A percentile compares a stretch with the other conserved stretches of the same genome.
Conservation (phyloP, 2,329 filamentous ascomycete species). For the Diaporthe sp. region DNA sequence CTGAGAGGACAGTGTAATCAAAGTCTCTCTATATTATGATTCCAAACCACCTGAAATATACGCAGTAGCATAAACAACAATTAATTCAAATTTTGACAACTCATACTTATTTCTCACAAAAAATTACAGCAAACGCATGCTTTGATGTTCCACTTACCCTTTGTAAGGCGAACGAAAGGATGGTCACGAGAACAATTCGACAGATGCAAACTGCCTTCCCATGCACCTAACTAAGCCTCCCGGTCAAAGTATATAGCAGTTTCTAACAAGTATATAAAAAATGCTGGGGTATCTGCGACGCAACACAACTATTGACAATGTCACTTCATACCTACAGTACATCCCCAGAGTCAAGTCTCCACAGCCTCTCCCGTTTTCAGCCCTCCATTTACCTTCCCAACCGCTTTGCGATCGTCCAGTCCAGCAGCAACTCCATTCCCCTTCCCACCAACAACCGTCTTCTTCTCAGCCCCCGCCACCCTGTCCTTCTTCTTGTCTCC, state of each 20-base stretch:
- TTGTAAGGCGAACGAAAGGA: too few species aligned
- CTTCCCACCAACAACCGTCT: background rate
- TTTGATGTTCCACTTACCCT: too few species aligned
- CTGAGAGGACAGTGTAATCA: background rate
- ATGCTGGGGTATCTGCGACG: constrained; percentile 27
- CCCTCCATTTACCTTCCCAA: background rate
- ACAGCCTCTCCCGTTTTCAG: background rate
- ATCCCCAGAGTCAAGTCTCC: background rate
- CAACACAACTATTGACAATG: constrained; percentile 10
- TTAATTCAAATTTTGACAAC: too few species aligned
- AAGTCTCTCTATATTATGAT: too few species aligned
- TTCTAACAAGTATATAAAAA: constrained; percentile 2
- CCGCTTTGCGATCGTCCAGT: too few species aligned
- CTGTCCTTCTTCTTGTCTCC: background rate
- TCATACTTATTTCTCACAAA: too few species aligned
- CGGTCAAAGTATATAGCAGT: background rate
- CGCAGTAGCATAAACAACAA: too few species aligned
- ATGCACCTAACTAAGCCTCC: too few species aligned
- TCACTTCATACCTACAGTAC: background rate
- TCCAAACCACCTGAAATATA: too few species aligned
- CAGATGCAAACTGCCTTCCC: too few species aligned
- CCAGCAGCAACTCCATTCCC: background rate
- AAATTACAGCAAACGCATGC: too few species aligned
- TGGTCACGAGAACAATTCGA: too few species aligned
- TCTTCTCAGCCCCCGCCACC: background rate